Base-by-base conservation (phyloP, 2,329 filamentous ascomycete species). In the Neopestalotiopsis clavispora region DNA sequence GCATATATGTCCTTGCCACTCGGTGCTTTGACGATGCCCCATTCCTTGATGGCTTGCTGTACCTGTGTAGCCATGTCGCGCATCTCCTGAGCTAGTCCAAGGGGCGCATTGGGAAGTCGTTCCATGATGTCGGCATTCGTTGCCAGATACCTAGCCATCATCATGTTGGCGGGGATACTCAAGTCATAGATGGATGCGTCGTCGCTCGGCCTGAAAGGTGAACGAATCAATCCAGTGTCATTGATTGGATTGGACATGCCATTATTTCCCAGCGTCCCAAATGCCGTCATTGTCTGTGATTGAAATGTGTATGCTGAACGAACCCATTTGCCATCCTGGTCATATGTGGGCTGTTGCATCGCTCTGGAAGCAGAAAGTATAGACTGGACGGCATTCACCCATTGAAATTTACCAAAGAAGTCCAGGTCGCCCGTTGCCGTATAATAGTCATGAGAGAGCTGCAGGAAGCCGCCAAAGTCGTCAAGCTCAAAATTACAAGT, bases 401-500 rank as follows among this genome's bases (percentile, higher is more conserved):
- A 95, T 62, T 90, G 85, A n/a, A 84, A 82, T 2, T 87, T 92
- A 40, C 92, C 79, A 75, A 94, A 94, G 60, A 91, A 91, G 67
- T 86, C 85, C 2, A 84, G 87, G 20, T 92, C 92, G 1, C 85
- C 84, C 0, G 92, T 94, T 69, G 88, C 85, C 30, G 87, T 84
- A 79, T 92, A 86, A 80, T 94, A 95, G 73, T 94, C 88, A 69
- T 91, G 92, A 1, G 87, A 87, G 3, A 95, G 83, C 20, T 90
- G 88, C 23, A 95, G 84, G 77, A 95, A 95, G 67, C 92, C 89
- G 0, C 92, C 92, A 2, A 95, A 85, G 5, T 91, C 94, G 80
- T 95, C 93, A 45, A 95, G 87, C 80, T 95, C 93, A 77, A 94
- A 95, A 78, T 95, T 95, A 84, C 93, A 95, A 78, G 95, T 93